Evolutionary conservation across 75 land plant species (phyloP).

Genomic region (Sequoiadendron giganteum): DNA sequence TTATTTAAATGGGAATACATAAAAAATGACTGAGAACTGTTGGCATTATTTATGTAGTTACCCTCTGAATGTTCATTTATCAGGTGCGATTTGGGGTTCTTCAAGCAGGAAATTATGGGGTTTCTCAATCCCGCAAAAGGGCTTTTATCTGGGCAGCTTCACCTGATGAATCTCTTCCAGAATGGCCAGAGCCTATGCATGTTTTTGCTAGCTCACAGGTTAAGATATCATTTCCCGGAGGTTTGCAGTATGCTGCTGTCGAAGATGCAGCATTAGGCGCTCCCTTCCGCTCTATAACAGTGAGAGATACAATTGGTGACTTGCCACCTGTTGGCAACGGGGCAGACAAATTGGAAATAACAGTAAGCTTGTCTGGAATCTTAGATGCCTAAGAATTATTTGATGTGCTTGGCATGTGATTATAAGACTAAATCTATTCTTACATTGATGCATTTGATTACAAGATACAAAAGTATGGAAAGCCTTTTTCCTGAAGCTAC

Average conservation of each 20-base stretch:
- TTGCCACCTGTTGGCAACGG: conserved; percentile 94
- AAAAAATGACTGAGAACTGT: not conserved
- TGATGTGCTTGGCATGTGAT: conserved; percentile 9
- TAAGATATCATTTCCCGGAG: conserved; percentile 60
- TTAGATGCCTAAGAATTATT: not conserved
- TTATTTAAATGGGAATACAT: not conserved
- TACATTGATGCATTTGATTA: not conserved
- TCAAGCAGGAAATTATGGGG: conserved; percentile 96
- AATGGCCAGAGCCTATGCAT: conserved; percentile 98
- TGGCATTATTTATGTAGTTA: not conserved
- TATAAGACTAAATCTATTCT: not conserved
- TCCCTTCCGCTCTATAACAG: conserved; percentile 87
- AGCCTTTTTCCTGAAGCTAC: not conserved
- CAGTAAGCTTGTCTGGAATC: conserved; percentile 30
- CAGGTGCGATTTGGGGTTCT: conserved; percentile 96
- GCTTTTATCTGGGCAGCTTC: conserved; percentile 99
- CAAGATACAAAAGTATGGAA: not conserved
- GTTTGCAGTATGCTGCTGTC: conserved; percentile 73
- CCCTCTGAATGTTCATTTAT: not conserved
- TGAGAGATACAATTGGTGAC: conserved; percentile 95
- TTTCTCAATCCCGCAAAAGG: conserved; percentile 90
- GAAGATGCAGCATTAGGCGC: conserved; percentile 78
- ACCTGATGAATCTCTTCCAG: conserved; percentile 76
- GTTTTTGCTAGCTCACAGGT: conserved; percentile 83
- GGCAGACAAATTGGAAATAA: conserved; percentile 44